A percentile compares a stretch with the other conserved stretches of the same genome.
Conservation (phyloP, 1,284 basidiomycete genomes). For the Entoloma clypeatum region DNA sequence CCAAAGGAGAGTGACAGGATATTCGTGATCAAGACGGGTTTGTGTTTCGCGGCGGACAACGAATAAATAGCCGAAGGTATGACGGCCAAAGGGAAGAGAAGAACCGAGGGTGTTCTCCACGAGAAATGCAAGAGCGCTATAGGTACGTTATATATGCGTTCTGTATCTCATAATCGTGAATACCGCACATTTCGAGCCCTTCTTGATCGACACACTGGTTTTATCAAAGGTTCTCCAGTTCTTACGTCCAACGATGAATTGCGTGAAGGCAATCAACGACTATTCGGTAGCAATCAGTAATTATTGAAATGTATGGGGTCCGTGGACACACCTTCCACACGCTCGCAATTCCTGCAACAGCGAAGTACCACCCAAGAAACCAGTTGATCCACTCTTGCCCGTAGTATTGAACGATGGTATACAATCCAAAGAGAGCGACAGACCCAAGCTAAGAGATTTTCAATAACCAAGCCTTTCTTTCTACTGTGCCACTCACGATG, state of each 20-base stretch:
- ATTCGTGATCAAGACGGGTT: slow-evolving; percentile 76
- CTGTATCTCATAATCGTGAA: background rate
- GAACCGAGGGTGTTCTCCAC: slow-evolving; percentile 58
- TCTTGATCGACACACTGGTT: slow-evolving; percentile 41
- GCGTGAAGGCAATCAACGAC: slow-evolving; percentile 48
- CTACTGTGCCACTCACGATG: slow-evolving; percentile 43
- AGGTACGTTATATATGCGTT: background rate
- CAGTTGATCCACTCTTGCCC: slow-evolving; percentile 83
- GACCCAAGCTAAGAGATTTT: slow-evolving; percentile 73
- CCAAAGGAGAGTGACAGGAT: slow-evolving; percentile 83
- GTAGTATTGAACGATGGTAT: slow-evolving; percentile 70
- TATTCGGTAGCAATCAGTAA: slow-evolving; percentile 22
- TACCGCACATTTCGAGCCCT: slow-evolving; percentile 42
- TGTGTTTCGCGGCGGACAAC: slow-evolving; percentile 44
- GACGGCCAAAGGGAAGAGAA: slow-evolving; percentile 61
- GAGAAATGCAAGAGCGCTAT: slow-evolving; percentile 41
- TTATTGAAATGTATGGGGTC: background rate
- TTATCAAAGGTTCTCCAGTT: slow-evolving; percentile 54
- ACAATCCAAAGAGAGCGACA: slow-evolving; percentile 61
- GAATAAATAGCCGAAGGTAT: slow-evolving; percentile 70
- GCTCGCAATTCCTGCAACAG: slow-evolving; percentile 56
- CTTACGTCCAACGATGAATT: slow-evolving; percentile 41
- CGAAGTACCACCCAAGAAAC: slow-evolving; percentile 76
- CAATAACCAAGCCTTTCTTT: background rate
- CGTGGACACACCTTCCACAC: slow-evolving; percentile 62